These are phyloP conservation scores for Peronospora farinosa DNA, from an alignment of 352 stramenopile genomes.

Conservation along the genomic window DNA sequence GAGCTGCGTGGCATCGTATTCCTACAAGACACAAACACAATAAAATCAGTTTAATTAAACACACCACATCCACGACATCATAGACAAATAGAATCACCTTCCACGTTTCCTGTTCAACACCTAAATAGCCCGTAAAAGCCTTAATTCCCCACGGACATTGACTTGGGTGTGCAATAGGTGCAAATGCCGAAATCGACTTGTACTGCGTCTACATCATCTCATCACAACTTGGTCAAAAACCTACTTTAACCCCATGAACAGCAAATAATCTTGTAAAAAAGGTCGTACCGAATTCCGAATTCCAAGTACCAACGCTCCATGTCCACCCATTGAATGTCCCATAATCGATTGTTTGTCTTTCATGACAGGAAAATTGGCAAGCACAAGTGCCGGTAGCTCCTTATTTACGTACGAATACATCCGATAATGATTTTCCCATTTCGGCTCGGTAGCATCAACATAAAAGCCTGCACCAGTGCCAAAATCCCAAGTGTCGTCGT, in stretches of 20 bases:
- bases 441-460: conserved; percentile 92
- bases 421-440: conserved; percentile 91
- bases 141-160: conserved; percentile 97
- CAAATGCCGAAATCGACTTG: conserved; percentile 92
- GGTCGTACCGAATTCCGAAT: conserved; percentile 74
- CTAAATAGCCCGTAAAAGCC: conserved; percentile 96
- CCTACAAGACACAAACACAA: conserved; percentile 14
- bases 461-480: conserved; percentile 96
- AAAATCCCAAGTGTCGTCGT: conserved; percentile 96
- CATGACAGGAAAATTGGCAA: conserved; percentile 77
- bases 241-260: background rate
- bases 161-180: conserved; percentile 94
- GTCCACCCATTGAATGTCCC: conserved; percentile 96
- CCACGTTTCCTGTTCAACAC: conserved; percentile 81
- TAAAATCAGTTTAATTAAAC: background rate
- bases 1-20: conserved; percentile 90
- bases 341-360: conserved; percentile 88
- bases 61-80: background rate
- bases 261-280: background rate
- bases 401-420: conserved; percentile 97
- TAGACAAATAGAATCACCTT: conserved; percentile 32
- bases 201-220: conserved; percentile 53
- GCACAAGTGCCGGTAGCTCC: conserved; percentile 90
- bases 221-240: conserved; percentile 6
- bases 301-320: conserved; percentile 93